A percentile compares a stretch with the other conserved stretches of the same genome.
These are phyloP conservation scores for Volvariella volvacea DNA, from an alignment of 1,284 basidiomycete genomes.

Conservation along the genomic window DNA sequence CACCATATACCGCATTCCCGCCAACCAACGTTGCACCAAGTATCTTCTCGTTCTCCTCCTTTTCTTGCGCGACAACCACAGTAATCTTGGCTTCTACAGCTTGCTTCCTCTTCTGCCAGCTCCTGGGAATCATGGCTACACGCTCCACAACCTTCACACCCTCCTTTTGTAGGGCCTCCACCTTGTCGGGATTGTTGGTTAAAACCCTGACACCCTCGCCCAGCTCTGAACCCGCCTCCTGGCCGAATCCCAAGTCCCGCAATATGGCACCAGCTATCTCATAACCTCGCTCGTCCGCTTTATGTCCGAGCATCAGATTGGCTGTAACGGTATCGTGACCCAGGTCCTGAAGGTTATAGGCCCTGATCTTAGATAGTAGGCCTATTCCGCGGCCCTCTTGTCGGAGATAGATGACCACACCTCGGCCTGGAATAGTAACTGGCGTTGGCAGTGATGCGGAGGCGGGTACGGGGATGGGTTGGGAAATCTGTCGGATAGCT, in stretches of 20 bases:
- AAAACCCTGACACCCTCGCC: conserved; percentile 72
- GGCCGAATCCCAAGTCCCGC: conserved; percentile 77
- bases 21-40: conserved; percentile 83
- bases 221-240: conserved; percentile 26
- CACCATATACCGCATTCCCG: conserved; percentile 71
- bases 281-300: conserved; percentile 92
- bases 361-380: conserved; percentile 90
- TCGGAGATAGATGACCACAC: conserved; percentile 94
- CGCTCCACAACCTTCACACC: conserved; percentile 80
- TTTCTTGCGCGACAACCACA: conserved; percentile 15
- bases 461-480: conserved; percentile 48
- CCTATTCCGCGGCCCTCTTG: conserved; percentile 99
- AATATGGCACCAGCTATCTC: conserved; percentile 89
- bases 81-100: conserved; percentile 11
- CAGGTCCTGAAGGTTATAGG: conserved; percentile 97
- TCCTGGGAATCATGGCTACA: conserved; percentile 91
- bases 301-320: conserved; percentile 92
- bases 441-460: conserved; percentile 20
- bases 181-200: conserved; percentile 98
- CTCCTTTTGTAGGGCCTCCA: conserved; percentile 81
- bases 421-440: conserved; percentile 66
- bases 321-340: conserved; percentile 98
- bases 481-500: conserved; percentile 87
- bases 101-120: conserved; percentile 61
- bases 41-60: conserved; percentile 38